Percentiles rank a stretch among this genome's conserved stretches.
Evolutionary conservation across 805 yeast species (phyloP).

Genomic region (Lipomyces lipofer): DNA sequence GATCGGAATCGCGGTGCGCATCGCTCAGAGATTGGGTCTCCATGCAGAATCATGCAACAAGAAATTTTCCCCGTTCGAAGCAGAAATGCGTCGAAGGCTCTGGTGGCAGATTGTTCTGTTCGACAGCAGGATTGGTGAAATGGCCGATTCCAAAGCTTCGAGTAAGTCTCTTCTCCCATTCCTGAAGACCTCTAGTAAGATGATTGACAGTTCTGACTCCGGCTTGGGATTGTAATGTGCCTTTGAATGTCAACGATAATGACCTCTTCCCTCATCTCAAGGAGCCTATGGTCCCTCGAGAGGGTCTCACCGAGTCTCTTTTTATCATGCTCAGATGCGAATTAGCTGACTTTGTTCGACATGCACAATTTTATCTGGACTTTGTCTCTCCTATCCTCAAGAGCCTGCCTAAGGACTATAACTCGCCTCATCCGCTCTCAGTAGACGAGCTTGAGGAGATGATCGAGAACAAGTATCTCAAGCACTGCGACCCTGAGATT

Average conservation of each 20-base stretch:
- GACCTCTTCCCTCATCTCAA: neutral
- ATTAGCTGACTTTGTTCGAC: neutral
- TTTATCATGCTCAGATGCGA: neutral
- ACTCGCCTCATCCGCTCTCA: neutral
- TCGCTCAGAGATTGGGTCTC: neutral
- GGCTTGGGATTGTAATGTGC: neutral
- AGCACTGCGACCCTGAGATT: neutral
- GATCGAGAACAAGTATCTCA: neutral
- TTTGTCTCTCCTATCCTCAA: neutral
- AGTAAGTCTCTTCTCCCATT: too few species aligned
- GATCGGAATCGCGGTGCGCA: neutral
- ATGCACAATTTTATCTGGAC: neutral
- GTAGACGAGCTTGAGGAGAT: neutral
- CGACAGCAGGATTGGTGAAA: neutral
- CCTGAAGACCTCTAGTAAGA: too few species aligned
- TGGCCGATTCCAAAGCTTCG: neutral
- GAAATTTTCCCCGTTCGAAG: neutral
- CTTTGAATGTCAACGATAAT: neutral
- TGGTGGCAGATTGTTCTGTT: neutral
- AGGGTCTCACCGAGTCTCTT: neutral
- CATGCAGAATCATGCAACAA: neutral
- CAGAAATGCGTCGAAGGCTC: neutral
- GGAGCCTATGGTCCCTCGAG: neutral
- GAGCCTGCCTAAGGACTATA: neutral
- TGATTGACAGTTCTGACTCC: neutral